Base-by-base conservation (phyloP, 495 filamentous ascomycete species). In the Rhypophila decipiens region DNA sequence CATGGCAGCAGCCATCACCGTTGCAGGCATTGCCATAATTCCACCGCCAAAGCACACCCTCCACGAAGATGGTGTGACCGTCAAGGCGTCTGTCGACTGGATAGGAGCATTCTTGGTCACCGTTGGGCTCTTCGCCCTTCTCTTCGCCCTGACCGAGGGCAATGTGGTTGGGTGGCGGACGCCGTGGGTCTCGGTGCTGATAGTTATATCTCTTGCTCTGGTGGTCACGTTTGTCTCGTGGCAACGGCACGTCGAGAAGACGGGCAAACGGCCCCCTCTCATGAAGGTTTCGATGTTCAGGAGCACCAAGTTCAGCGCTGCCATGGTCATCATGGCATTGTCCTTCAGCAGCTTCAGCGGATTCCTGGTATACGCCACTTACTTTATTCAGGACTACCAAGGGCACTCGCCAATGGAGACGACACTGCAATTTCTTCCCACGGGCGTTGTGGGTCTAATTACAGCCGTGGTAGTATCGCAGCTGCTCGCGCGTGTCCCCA, bases 121-220 rank as follows among this genome's bases (percentile, higher is more conserved):
- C 9, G 66, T 64, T 22, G 82, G 84, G 5, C 77, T 87, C 9
- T 60, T 83, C 9, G 72, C 72, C 1, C 70, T 84, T 2, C 59
- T 83, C n/a, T 81, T 82, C 43, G 75, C 76, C n/a, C 56, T 83
- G 20, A 80, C 79, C 5, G 74, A 83, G 55, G 80, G 80, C 13
- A 82, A 81, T 46, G 72, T 80, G 0, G 68, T 84, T 24, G 84
- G 85, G 5, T 89, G 85, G 85, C 59, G 58, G 17, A 83, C 78
- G 0, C 74, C 79, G 3, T 88, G 84, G 67, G 74, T 88, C 1
- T 69, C 79, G 24, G 74, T 72, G 7, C 61, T 88, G 4, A 77
- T 90, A 33, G 73, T 82, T 18, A 63, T 85, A 11, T 79, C 83
- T 1, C 34, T 85, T 21, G 42, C 81, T 9, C 58, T 87, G 4